Conservation (phyloP, 805 yeast species). For the Kluyveromyces nonfermentans region DNA sequence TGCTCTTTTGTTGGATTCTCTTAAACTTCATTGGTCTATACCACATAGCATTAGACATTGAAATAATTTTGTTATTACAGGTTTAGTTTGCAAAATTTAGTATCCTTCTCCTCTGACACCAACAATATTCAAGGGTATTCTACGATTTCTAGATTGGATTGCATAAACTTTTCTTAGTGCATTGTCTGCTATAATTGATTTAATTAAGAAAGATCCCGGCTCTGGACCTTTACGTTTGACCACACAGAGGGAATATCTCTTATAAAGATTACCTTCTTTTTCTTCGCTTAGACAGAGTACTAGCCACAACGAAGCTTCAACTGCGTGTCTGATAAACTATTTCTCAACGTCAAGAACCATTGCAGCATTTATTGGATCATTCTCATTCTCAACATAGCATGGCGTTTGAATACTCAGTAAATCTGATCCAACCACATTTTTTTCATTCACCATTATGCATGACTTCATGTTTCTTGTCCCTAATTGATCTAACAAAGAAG, state of each 20-base stretch:
- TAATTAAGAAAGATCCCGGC: background rate
- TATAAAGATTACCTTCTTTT: slow-evolving; percentile 28
- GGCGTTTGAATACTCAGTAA: slow-evolving; percentile 47
- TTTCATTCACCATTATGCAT: slow-evolving; percentile 59
- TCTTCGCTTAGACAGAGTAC: slow-evolving; percentile 23
- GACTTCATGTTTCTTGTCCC: slow-evolving; percentile 47
- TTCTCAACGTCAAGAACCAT: slow-evolving; percentile 50
- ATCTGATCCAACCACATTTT: slow-evolving; percentile 50
- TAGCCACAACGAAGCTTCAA: slow-evolving; percentile 33
- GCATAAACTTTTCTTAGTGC: slow-evolving; percentile 37
- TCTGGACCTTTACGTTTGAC: slow-evolving; percentile 29
- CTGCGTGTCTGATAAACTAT: slow-evolving; percentile 68
- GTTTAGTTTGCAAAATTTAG: slow-evolving; percentile 51
- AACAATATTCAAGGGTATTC: slow-evolving; percentile 35
- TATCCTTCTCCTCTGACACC: slow-evolving; percentile 51
- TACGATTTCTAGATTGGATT: slow-evolving; percentile 40
- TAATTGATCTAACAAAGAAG: slow-evolving; percentile 33
- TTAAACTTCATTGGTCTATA: slow-evolving; percentile 47
- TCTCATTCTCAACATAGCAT: slow-evolving; percentile 36
- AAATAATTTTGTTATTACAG: slow-evolving; percentile 64
- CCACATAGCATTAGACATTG: slow-evolving; percentile 62
- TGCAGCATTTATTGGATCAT: slow-evolving; percentile 7
- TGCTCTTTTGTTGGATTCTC: slow-evolving; percentile 41
- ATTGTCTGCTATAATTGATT: slow-evolving; percentile 17
- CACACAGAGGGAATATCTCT: slow-evolving; percentile 48